Percentiles rank a stretch among this genome's conserved stretches.
These are phyloP conservation scores for Sisymbrium altissimum DNA, from an alignment of 345 rosid genomes.

Conservation along the genomic window DNA sequence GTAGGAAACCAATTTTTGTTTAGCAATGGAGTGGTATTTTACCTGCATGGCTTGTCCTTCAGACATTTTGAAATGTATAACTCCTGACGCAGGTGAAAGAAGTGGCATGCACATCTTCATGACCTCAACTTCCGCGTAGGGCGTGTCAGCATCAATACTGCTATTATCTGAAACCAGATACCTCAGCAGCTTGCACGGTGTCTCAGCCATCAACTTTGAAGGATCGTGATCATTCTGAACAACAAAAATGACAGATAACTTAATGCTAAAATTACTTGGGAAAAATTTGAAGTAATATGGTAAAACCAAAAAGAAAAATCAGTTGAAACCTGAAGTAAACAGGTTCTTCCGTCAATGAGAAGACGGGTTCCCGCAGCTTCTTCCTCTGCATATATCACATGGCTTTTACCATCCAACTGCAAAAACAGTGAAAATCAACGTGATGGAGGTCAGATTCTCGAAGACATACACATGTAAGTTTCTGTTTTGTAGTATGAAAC, in stretches of 20 bases:
- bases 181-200: slow-evolving; percentile 97
- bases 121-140: slow-evolving; percentile 99
- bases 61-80: slow-evolving; percentile 73
- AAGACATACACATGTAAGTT: not conserved
- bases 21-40: not conserved
- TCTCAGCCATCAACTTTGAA: slow-evolving; percentile 92
- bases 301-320: slow-evolving; percentile 5
- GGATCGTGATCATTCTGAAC: slow-evolving; percentile 97
- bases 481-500: not conserved
- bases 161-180: slow-evolving; percentile 85
- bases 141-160: slow-evolving; percentile 88
- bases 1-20: not conserved
- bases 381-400: slow-evolving; percentile 98
- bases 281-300: not conserved
- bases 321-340: slow-evolving; percentile 76
- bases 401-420: slow-evolving; percentile 99
- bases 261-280: not conserved
- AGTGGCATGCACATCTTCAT: slow-evolving; percentile 99
- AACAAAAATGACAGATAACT: slow-evolving; percentile 26
- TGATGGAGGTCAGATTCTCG: slow-evolving; percentile 15
- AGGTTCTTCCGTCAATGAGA: slow-evolving; percentile 98
- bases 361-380: slow-evolving; percentile 99
- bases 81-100: slow-evolving; percentile 97
- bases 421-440: slow-evolving; percentile 9
- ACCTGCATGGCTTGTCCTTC: slow-evolving; percentile 99